A percentile compares a stretch with the other conserved stretches of the same genome.
Conservation (phyloP, 805 yeast genomes). For the Lipomyces starkeyi region DNA sequence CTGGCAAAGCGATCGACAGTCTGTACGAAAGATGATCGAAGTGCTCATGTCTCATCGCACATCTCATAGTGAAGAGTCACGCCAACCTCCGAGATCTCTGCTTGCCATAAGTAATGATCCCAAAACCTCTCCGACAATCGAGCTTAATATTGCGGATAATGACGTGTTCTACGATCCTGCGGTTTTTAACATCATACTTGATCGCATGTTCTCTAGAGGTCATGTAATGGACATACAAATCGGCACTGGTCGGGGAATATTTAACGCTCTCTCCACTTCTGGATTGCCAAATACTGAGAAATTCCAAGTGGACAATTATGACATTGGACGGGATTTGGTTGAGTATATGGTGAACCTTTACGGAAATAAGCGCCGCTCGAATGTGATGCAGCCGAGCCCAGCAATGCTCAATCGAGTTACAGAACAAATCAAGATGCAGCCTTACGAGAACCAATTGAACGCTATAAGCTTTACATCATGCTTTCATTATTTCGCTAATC, state of each 20-base stretch:
- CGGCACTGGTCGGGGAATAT: background rate
- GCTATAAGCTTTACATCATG: background rate
- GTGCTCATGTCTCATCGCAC: background rate
- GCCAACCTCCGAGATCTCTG: background rate
- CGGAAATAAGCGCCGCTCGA: background rate
- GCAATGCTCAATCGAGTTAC: background rate
- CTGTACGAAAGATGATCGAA: background rate
- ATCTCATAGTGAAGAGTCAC: background rate
- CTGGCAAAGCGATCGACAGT: background rate
- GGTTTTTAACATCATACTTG: background rate
- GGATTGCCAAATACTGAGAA: background rate
- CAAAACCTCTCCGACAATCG: background rate
- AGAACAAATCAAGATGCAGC: background rate
- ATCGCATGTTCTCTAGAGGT: background rate
- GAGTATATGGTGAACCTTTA: background rate
- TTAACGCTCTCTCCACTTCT: background rate
- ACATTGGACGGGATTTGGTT: background rate
- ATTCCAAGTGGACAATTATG: background rate
- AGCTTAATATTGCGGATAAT: background rate
- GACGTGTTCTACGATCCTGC: background rate
- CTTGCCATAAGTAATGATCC: background rate
- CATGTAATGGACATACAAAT: background rate
- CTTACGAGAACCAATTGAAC: background rate
- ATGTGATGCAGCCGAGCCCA: background rate
- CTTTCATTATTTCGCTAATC: background rate